Percentiles rank a stretch among this genome's conserved stretches.
Evolutionary conservation across 129 eudicot genomes (phyloP).

Genomic region (Artemisia tridentata): DNA sequence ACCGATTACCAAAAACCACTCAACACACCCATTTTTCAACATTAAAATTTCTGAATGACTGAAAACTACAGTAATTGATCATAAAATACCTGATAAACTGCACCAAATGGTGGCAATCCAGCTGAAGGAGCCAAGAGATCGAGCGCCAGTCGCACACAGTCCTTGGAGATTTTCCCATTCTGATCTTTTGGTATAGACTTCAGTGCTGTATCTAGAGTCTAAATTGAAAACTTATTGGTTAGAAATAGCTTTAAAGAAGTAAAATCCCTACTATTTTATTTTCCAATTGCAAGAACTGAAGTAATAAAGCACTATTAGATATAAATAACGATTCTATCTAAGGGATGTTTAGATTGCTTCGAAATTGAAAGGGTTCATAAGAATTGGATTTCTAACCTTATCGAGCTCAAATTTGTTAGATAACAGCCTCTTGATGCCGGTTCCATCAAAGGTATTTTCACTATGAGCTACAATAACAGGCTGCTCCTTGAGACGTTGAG

Average conservation of each 20-base stretch:
- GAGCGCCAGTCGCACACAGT: constrained; percentile 57
- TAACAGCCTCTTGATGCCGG: constrained; percentile 66
- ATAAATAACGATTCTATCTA: neutral
- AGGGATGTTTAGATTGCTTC: neutral
- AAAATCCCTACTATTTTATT: neutral
- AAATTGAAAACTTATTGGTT: constrained; percentile 19
- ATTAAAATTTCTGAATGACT: no score
- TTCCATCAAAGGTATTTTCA: constrained; percentile 83
- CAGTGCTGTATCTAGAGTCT: constrained; percentile 65
- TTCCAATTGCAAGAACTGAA: neutral
- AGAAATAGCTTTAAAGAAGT: constrained; percentile 4
- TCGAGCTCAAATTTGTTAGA: constrained; percentile 91
- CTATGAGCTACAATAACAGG: constrained; percentile 98
- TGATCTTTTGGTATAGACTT: constrained; percentile 65
- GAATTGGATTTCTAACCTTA: constrained; percentile 53
- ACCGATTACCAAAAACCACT: no score
- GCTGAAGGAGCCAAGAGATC: constrained; percentile 78
- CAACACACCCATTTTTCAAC: no score
- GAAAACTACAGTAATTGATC: neutral
- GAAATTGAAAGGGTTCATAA: neutral
- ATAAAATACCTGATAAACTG: constrained; percentile 70
- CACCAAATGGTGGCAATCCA: constrained; percentile 91
- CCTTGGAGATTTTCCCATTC: constrained; percentile 63
- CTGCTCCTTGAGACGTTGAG: constrained; percentile 72
- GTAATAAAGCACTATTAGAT: neutral